Evolutionary conservation across 176 grass and related monocot genomes (phyloP), one percentile per base, ranked within the genome.

Genomic region (Eragrostis curvula): DNA sequence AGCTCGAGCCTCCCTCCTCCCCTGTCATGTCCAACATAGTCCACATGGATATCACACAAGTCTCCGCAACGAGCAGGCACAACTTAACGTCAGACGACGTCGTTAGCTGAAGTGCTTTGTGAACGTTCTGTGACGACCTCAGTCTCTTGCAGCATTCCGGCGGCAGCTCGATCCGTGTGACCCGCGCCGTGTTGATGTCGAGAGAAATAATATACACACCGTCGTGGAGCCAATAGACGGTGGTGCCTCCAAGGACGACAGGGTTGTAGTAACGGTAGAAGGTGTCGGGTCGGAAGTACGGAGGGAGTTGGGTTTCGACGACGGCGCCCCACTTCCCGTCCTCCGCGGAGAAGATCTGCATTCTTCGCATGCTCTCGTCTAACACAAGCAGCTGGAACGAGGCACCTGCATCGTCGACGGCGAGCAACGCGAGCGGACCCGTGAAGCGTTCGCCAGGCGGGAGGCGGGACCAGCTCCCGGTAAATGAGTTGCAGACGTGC

Each of bases 401-500:
- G 36, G 5, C 12, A 20, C 45, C 69, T 13, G 45, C 57, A 32
- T 25, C 27, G 68, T 20, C 30, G 47, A 72, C 84, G 8, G 44
- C 4, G 68, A 86, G 68, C 52, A 87, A 24, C 67, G 1, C 12
- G 28, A 14, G 24, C 15, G 68, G 45, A 57, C 21, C 8, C 11
- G 27, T 21, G 25, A 74, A 15, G 32, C 32, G 4, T 6, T 2
- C 4, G 73, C 32, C 1, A 5, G 63, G 30, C 6, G 21, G 56
- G 14, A 64, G 45, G 3, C 0, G 2, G 30, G n/a, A 0, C 51
- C 2, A 36, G n/a, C n/a, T 5, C 43, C 72, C 63, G 30, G 71
- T 77, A 3, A 87, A 5, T 43, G 20, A 62, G 79, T 71, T 65
- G 82, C 59, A 64, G 57, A 85, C 75, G 83, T n/a, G 23, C n/a